Percentiles rank a stretch among this genome's conserved stretches.
These are phyloP conservation scores for Sporothrix euskadiensis DNA, from an alignment of 2,329 filamentous ascomycete species.

Conservation along the genomic window DNA sequence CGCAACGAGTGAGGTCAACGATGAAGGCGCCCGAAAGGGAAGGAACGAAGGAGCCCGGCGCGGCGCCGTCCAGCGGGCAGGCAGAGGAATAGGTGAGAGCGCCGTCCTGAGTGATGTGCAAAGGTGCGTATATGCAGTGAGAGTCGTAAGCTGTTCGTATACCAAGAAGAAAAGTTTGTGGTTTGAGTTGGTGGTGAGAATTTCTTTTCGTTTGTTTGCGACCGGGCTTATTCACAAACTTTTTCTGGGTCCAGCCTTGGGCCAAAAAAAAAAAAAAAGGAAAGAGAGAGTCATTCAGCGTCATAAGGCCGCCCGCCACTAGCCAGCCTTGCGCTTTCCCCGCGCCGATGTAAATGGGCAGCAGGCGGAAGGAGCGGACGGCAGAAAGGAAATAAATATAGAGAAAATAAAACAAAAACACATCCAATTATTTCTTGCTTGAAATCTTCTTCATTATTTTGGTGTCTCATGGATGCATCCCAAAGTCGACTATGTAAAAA, in stretches of 20 bases:
- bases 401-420: neutral
- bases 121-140: neutral
- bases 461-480: constrained; percentile 22
- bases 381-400: neutral
- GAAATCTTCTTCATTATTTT: neutral
- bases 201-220: neutral
- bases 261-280: neutral
- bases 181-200: neutral
- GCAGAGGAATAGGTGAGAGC: neutral
- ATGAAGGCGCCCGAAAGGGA: neutral
- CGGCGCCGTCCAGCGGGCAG: constrained; percentile 31
- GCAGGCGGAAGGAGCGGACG: neutral
- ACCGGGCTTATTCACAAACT: constrained; percentile 9
- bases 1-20: neutral
- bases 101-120: constrained; percentile 20
- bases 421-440: neutral
- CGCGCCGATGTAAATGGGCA: neutral
- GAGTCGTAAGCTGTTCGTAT: neutral
- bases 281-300: constrained; percentile 6
- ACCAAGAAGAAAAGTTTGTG: neutral
- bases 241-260: constrained; percentile 18
- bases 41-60: neutral
- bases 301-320: neutral
- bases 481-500: constrained; percentile 16
- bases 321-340: constrained; percentile 12